phyloP scores from a whole-genome alignment of 305 asterid genomes.

The Fraxinus dipetala region DNA sequence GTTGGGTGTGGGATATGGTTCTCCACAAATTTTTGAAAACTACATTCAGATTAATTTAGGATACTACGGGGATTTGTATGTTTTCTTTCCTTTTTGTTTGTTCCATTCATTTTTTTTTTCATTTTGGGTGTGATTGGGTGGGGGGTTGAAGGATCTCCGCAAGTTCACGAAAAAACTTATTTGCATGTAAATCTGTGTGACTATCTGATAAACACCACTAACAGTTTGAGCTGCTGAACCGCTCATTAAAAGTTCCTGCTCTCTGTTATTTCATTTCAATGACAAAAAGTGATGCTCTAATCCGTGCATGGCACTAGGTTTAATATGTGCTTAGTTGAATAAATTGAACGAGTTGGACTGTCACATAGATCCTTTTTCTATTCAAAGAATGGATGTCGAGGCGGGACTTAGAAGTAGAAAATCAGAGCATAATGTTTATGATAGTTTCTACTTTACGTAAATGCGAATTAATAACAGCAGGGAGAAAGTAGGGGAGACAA shows the following conservation, averaged over 20 bases:
- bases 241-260: not conserved
- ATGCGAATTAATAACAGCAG: constrained; percentile 5
- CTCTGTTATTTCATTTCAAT: not conserved
- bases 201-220: not conserved
- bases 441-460: not conserved
- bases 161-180: not conserved
- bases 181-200: not conserved
- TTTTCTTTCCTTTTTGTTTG: not conserved
- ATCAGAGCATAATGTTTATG: not conserved
- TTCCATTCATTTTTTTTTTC: not conserved
- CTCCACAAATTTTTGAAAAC: not conserved
- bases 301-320: not conserved
- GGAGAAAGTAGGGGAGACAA: constrained; percentile 2
- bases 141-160: not conserved
- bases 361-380: constrained; percentile 5
- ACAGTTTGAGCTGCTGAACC: not conserved
- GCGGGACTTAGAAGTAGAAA: not conserved
- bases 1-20: not conserved
- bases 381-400: not conserved
- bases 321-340: not conserved
- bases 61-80: not conserved
- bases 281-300: not conserved
- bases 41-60: not conserved
- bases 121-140: not conserved
- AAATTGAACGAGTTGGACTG: not conserved